Evolutionary conservation across 2,329 filamentous ascomycete species (phyloP).

Genomic region (Juglanconis oblonga): DNA sequence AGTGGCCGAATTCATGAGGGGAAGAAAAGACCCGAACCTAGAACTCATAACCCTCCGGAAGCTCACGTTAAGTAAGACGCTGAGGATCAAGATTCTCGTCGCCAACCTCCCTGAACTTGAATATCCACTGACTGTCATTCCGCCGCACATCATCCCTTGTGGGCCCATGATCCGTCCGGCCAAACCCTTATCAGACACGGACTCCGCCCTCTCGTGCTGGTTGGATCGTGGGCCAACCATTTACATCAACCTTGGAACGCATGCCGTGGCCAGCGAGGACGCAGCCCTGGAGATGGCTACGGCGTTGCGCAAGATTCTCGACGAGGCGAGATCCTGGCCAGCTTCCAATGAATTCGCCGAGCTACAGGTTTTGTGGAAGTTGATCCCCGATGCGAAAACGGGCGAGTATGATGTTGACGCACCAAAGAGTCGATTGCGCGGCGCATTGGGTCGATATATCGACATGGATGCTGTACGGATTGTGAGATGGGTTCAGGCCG

Average conservation of each 20-base stretch:
- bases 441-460: constrained; percentile 25
- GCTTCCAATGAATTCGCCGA: constrained; percentile 16
- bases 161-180: constrained; percentile 45
- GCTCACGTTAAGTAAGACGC: background rate
- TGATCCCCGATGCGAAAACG: constrained; percentile 15
- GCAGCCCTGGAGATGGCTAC: constrained; percentile 33
- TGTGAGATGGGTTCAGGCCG: constrained; percentile 36
- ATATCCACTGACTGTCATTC: constrained; percentile 33
- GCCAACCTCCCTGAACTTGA: constrained; percentile 25
- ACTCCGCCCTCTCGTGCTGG: constrained; percentile 42
- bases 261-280: constrained; percentile 27
- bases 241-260: constrained; percentile 46
- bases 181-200: constrained; percentile 33
- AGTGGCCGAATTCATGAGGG: background rate
- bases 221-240: constrained; percentile 39
- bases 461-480: constrained; percentile 33
- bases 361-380: constrained; percentile 37
- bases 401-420: too few relatives aligned
- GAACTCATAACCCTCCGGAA: background rate
- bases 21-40: background rate
- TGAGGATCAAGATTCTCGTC: constrained; percentile 17
- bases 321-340: constrained; percentile 17
- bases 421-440: background rate
- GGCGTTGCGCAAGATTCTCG: constrained; percentile 31
- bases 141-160: constrained; percentile 38